Conservation (phyloP, 805 yeast genomes). For the Candida boidinii region DNA sequence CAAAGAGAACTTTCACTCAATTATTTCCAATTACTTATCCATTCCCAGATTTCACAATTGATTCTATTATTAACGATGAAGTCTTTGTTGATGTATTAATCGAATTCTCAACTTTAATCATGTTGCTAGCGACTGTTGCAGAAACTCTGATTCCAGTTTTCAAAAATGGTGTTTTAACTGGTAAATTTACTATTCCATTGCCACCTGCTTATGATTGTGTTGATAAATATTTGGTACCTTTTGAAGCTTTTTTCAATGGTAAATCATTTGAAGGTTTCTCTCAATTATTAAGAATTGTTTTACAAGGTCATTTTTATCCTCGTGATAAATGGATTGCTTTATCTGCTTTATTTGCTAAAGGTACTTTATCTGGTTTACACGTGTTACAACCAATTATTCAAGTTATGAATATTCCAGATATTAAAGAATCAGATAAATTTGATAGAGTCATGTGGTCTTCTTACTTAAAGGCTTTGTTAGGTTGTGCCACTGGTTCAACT, state of each 20-base stretch:
- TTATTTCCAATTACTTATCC: slow-evolving; percentile 67
- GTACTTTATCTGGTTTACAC: slow-evolving; percentile 45
- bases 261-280: too few relatives aligned
- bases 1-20: slow-evolving; percentile 56
- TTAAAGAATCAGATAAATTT: slow-evolving; percentile 40
- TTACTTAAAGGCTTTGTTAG: slow-evolving; percentile 48
- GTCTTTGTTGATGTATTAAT: slow-evolving; percentile 61
- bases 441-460: slow-evolving; percentile 63
- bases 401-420: slow-evolving; percentile 41
- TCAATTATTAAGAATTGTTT: slow-evolving; percentile 34
- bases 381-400: slow-evolving; percentile 43
- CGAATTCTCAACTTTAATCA: slow-evolving; percentile 43
- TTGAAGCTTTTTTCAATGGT: slow-evolving; percentile 4
- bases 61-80: slow-evolving; percentile 65
- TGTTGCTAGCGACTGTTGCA: too few relatives aligned
- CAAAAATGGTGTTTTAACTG: too few relatives aligned
- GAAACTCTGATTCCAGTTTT: too few relatives aligned
- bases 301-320: slow-evolving; percentile 55
- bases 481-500: slow-evolving; percentile 57
- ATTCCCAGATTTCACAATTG: slow-evolving; percentile 55
- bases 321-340: slow-evolving; percentile 67
- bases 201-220: slow-evolving; percentile 6
- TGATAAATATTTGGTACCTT: slow-evolving; percentile 6
- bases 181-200: too few relatives aligned
- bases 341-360: slow-evolving; percentile 47